A percentile compares a stretch with the other conserved stretches of the same genome.
These are phyloP conservation scores for Botryobasidium botryosum DNA, from an alignment of 768 basidiomycete species.

Conservation along the genomic window DNA sequence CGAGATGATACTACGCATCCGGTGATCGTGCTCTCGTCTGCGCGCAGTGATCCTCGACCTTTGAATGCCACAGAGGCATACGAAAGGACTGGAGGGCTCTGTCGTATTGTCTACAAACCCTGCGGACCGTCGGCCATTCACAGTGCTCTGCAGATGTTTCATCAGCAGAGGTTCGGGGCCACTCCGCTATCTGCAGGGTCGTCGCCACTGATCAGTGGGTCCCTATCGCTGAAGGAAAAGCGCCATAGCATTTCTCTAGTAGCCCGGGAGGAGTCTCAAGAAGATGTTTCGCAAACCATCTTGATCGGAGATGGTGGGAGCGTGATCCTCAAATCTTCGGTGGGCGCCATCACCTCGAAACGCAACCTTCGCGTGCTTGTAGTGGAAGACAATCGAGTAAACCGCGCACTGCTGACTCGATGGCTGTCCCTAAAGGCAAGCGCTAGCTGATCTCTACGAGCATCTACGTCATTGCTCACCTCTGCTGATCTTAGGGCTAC, in stretches of 20 bases:
- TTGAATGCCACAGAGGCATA: constrained; percentile 51
- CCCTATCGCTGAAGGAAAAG: too few relatives aligned
- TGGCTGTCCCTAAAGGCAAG: constrained; percentile 21
- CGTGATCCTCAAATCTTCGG: constrained; percentile 49
- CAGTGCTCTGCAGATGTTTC: background rate
- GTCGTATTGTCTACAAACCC: constrained; percentile 80
- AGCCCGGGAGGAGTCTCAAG: too few relatives aligned
- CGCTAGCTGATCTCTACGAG: constrained; percentile 19
- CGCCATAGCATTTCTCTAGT: too few relatives aligned
- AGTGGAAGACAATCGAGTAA: constrained; percentile 80
- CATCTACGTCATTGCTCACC: constrained; percentile 26
- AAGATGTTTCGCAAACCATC: too few relatives aligned
- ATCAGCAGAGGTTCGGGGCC: too few relatives aligned
- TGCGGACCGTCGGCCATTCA: constrained; percentile 42
- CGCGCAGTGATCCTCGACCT: constrained; percentile 44
- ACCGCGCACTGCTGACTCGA: constrained; percentile 50
- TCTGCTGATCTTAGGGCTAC: constrained; percentile 34
- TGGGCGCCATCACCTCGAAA: constrained; percentile 31
- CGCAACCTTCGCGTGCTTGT: constrained; percentile 48
- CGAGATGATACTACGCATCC: constrained; percentile 40
- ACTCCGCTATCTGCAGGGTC: too few relatives aligned
- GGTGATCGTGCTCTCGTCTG: constrained; percentile 59
- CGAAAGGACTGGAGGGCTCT: constrained; percentile 71
- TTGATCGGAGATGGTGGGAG: constrained; percentile 30
- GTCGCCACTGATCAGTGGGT: too few relatives aligned